Conservation (phyloP, 345 rosid genomes). For the Camelina laxa region DNA sequence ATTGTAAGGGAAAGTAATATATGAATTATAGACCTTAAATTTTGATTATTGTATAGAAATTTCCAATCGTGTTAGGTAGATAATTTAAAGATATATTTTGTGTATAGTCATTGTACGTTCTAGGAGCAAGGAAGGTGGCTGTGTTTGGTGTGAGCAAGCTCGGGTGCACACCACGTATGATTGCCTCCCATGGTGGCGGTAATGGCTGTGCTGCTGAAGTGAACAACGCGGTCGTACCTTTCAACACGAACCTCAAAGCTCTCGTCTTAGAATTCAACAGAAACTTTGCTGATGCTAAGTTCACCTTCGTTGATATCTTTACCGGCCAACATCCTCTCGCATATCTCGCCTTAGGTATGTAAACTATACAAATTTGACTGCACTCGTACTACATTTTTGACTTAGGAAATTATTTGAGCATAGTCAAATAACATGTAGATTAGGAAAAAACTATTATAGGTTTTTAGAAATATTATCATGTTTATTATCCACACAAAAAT, state of each 20-base stretch:
- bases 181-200: constrained; percentile 36
- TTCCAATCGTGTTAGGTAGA: background rate
- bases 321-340: constrained; percentile 14
- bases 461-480: background rate
- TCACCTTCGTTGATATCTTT: constrained; percentile 44
- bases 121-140: constrained; percentile 50
- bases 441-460: background rate
- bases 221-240: constrained; percentile 43
- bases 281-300: constrained; percentile 38
- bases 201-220: constrained; percentile 34
- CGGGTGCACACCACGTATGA: constrained; percentile 50
- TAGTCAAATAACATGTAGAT: too few species aligned
- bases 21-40: too few species aligned
- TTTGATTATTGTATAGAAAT: too few species aligned
- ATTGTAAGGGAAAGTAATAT: too few species aligned
- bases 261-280: constrained; percentile 45
- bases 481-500: background rate
- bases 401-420: too few species aligned
- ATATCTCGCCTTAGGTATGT: constrained; percentile 37
- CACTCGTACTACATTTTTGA: too few species aligned
- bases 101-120: constrained; percentile 33
- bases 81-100: background rate
- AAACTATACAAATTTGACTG: background rate
- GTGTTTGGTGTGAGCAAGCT: constrained; percentile 46
- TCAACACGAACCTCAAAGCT: constrained; percentile 41